Percentiles rank a stretch among this genome's conserved stretches.
phyloP scores from a whole-genome alignment of 1,284 basidiomycete genomes.

The Moesziomyces antarcticus region DNA sequence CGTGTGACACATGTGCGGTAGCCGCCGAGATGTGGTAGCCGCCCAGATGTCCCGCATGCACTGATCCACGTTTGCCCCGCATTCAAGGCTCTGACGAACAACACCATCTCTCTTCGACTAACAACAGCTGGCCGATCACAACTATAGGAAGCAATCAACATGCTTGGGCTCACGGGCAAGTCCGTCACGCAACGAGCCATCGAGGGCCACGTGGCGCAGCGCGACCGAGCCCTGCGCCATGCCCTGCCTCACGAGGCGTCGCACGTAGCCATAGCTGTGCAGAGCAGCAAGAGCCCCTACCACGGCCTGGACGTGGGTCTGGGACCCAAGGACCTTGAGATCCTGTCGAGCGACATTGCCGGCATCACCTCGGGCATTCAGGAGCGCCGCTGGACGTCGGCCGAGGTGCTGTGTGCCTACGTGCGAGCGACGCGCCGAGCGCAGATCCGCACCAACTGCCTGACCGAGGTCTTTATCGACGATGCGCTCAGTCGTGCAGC shows the following conservation, averaged over 20 bases:
- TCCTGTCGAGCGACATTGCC: constrained; percentile 51
- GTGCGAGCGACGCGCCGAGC: constrained; percentile 76
- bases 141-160: neutral
- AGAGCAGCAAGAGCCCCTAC: constrained; percentile 15
- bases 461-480: constrained; percentile 79
- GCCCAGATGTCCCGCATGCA: too few relatives aligned
- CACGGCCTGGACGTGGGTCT: constrained; percentile 18
- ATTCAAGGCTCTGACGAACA: neutral
- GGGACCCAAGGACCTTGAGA: constrained; percentile 37
- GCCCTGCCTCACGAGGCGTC: constrained; percentile 15
- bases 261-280: constrained; percentile 4
- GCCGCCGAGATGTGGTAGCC: too few relatives aligned
- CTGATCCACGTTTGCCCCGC: neutral
- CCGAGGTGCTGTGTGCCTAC: constrained; percentile 78
- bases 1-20: constrained; percentile 4
- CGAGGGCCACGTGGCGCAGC: constrained; percentile 20
- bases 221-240: constrained; percentile 19
- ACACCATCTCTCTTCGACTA: neutral
- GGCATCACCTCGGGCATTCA: constrained; percentile 53
- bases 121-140: neutral
- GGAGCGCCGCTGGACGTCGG: constrained; percentile 75
- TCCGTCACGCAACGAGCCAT: constrained; percentile 26
- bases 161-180: constrained; percentile 17
- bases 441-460: constrained; percentile 77
- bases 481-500: constrained; percentile 75